Conservation (phyloP, 108 stramenopile species). For the Skeletonema tropicum region DNA sequence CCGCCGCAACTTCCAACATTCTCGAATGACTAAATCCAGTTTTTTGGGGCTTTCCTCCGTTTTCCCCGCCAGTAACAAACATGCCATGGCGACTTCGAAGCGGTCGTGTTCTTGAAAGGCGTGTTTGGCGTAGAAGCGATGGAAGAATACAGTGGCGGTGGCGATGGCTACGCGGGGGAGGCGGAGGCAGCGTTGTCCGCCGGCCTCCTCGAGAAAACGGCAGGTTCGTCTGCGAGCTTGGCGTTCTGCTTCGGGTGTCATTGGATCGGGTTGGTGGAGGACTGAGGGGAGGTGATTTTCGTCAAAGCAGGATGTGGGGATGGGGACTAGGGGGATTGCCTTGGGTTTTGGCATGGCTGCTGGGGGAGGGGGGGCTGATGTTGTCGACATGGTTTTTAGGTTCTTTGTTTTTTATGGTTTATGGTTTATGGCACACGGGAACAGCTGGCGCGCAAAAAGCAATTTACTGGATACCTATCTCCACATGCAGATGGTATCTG, state of each 20-base stretch:
- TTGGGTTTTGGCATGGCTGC: not conserved
- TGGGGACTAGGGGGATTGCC: conserved; percentile 21
- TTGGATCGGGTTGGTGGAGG: conserved; percentile 34
- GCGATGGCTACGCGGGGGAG: conserved; percentile 79
- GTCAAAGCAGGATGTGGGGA: conserved; percentile 28
- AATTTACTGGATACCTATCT: too few species aligned
- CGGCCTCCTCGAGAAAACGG: conserved; percentile 86
- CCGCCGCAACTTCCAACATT: conserved; percentile 68
- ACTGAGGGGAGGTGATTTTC: conserved; percentile 49
- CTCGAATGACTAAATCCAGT: conserved; percentile 67
- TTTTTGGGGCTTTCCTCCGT: conserved; percentile 91
- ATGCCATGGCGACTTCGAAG: conserved; percentile 88
- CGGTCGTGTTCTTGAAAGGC: conserved; percentile 86
- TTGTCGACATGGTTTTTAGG: not conserved
- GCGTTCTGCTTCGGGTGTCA: conserved; percentile 66
- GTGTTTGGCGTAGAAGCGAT: conserved; percentile 90
- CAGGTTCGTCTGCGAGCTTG: conserved; percentile 71
- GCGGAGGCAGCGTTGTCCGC: conserved; percentile 67
- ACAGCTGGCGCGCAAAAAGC: too few species aligned
- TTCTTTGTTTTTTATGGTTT: not conserved
- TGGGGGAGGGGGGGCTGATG: conserved; percentile 9
- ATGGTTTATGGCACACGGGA: too few species aligned
- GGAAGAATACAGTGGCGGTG: conserved; percentile 89
- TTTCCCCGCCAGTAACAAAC: conserved; percentile 84
- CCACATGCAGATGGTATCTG: too few species aligned